Base-by-base conservation (phyloP, 768 basidiomycete species). In the Brasilioporus rufonigricans region DNA sequence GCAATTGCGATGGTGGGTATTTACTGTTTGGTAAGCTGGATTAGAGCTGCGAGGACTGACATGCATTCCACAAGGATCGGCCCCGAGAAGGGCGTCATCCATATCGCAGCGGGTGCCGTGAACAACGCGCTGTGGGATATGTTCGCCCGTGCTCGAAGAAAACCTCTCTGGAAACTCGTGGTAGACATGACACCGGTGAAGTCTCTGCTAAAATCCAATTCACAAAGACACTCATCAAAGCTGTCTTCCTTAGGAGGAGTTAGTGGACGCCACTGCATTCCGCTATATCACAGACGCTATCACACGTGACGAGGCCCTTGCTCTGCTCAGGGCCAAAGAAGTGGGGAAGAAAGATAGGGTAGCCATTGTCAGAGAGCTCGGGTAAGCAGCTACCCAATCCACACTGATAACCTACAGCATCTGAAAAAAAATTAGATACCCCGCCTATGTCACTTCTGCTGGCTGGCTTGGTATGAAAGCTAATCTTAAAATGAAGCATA, bases 41-140 rank as follows among this genome's bases (percentile, higher is more conserved):
- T 19, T 19, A 26, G 35, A 41, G 14, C 32, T 21, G 19, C 23
- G 21, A 26, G 9, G 27, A 40, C 55, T 57, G 39, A 48, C 11
- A 5, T 45, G 14, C 32, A 21, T 58, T n/a, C 16, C 31, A 41
- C 55, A 52, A 89, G 89, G 88, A 87, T 94, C 63, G 93, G 93
- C 6, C 93, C 94, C 0, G 94, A 96, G 69, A 96, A 96, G 71
- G 95, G 95, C 48, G 92, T 98, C 3, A 94, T 98, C 50, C 90
- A 93, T 66, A 85, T 96, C 48, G 92, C 93, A 3, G 81, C 89
- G 0, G 91, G 83, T 6, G 91, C 92, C 1, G 92, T 98, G 9
- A 83, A 91, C 69, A 97, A 97, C 60, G 95, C 94, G 0, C 65
- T 96, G 2, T 98, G 95, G 95, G 95, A 97, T 65, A 85, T 96